Percentiles rank a stretch among this genome's conserved stretches.
These are phyloP conservation scores for Tetracladium marchalianum DNA, from an alignment of 495 filamentous ascomycete species.

Conservation along the genomic window DNA sequence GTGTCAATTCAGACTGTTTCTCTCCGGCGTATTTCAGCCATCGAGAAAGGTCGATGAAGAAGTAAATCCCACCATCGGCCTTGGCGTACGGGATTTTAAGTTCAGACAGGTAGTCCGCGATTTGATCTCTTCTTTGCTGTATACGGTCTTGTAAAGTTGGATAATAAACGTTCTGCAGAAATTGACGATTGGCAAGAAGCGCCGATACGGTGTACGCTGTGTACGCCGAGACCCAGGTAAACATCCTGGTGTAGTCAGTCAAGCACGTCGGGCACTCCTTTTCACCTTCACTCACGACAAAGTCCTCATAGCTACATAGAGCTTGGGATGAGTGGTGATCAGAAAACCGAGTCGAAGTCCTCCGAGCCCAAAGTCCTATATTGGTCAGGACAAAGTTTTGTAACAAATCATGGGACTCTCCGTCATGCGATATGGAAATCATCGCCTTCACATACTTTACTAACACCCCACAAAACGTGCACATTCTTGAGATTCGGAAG, in stretches of 20 bases:
- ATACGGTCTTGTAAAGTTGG: no score
- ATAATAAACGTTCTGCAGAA: no score
- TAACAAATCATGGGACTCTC: neutral
- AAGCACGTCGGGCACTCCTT: no score
- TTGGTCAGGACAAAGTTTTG: neutral
- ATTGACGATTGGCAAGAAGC: no score
- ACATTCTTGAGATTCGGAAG: conserved; percentile 33
- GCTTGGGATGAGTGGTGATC: conserved; percentile 36
- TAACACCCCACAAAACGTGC: conserved; percentile 52
- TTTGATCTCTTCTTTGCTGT: no score
- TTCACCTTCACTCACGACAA: conserved; percentile 13
- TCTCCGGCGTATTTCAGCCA: no score
- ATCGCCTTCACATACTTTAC: conserved; percentile 27
- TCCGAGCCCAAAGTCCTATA: conserved; percentile 42
- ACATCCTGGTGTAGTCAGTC: no score
- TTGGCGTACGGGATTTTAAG: neutral
- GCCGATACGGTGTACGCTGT: no score
- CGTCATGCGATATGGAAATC: neutral
- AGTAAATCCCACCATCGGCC: neutral
- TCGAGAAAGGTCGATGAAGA: neutral
- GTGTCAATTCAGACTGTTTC: no score
- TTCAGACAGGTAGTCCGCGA: no score
- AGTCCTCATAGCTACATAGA: conserved; percentile 29
- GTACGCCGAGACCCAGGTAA: no score
- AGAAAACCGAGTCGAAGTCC: conserved; percentile 47